Evolutionary conservation across 768 basidiomycete species (phyloP), one percentile per base, ranked within the genome.

Genomic region (Tremella yokohamensis): DNA sequence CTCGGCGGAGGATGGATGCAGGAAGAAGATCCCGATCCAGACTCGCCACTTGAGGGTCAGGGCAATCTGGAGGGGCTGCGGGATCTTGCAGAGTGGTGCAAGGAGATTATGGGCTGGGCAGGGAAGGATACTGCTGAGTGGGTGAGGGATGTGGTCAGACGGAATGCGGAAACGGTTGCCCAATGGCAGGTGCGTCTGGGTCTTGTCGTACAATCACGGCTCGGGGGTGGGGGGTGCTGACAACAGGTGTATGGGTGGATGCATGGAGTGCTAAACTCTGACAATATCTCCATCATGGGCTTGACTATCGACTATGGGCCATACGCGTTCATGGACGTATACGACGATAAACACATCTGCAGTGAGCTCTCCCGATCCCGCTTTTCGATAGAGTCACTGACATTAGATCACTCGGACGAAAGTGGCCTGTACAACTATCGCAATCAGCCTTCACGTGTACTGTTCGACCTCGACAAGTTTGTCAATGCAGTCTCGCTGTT

Each of bases 211-310:
- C n/a, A n/a, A 45, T 6, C 42, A n/a, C n/a, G 4, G n/a, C 6
- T 53, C n/a, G n/a, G n/a, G n/a, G n/a, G n/a, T n/a, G n/a, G n/a
- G 13, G 3, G 26, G 48, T 26, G 29, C 52, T 45, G 29, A 53
- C 6, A 40, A 38, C 40, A 68, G 66, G 73, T 68, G 1, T 73
- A 76, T 45, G 72, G 76, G 0, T 69, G 62, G 45, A 73, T 69
- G 53, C 89, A 92, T 70, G 91, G 90, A 0, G 94, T 99, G 38
- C 90, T 99, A 66, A 98, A 98, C 71, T 94, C 93, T 1, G 94
- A 97, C 79, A 96, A 94, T 57, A 75, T 81, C 52, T 76, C 76
- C 16, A 72, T 82, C 42, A 66, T 79, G 24, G 82, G 82, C 2
- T 62, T 79, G 19, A 82, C 81, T 2, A 82, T 83, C 54, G 82